Evolutionary conservation across 2,329 filamentous ascomycete genomes (phyloP), one percentile per base, ranked within the genome.

Genomic region (Paecilomyces sp.): DNA sequence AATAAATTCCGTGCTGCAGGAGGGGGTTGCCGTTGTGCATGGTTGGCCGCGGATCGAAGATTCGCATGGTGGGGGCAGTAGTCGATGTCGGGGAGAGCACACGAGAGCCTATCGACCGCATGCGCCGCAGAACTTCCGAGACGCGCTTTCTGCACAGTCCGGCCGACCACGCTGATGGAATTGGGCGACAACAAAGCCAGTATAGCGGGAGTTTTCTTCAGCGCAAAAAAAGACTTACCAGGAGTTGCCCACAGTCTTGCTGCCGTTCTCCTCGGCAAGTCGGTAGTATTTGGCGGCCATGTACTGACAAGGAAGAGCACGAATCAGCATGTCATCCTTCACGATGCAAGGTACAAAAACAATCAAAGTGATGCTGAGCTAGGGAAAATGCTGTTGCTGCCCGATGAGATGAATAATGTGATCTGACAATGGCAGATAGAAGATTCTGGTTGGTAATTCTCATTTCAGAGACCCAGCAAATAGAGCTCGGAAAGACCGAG

Each of bases 191-290:
- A 57, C 22, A 54, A 25, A 57, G 58, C 18, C 3, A 25, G 53
- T 8, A 54, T n/a, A 28, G 24, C 15, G 51, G 53, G 25, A 55
- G 25, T 56, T 30, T 53, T 56, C 60, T 60, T 66, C 63, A 57
- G 64, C 57, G 61, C 61, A 61, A 58, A 59, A 22, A 57, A 58
- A 63, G 61, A 84, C 90, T 76, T 87, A 97, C 93, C 94, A 99
- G 68, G 90, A 89, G 79, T 97, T 97, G 63, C 94, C 94, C 64
- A 97, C 80, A 58, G 87, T 92, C 80, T 96, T 97, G 76, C 88
- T 89, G 56, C 93, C 93, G 71, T 88, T 90, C 70, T 90, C 83
- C 78, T 97, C 94, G 41, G 94, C 92, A 70, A 93, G 83, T 70
- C 93, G 90, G 75, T 96, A 91, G 78, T 97, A 97, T 76, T 89